Evolutionary conservation across 202 grass and related monocot species (phyloP), one percentile per base, ranked within the genome.

Genomic region (Saccharum hybrid): DNA sequence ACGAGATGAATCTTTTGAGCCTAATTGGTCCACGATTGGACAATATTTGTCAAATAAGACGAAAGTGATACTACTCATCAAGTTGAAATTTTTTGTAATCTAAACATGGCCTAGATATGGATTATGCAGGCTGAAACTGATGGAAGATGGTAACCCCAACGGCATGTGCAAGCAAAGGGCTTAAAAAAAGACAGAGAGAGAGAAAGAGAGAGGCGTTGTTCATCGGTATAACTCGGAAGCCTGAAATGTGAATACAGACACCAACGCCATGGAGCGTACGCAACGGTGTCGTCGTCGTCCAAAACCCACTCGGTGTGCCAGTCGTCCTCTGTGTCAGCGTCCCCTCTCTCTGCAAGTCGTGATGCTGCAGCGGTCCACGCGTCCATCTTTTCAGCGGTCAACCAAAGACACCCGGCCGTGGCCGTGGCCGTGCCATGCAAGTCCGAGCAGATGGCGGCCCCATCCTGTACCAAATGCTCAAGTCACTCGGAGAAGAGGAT

Each of bases 321-420:
- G 5, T 40, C 40, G 40, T 15, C 13, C 14, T 39, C 21, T 10
- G 2, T 42, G 31, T 57, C 77, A 38, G 1, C 46, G 46, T 80
- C 77, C 38, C 46, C 15, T 39, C 18, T 63, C 57, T 23, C 9
- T 18, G 28, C 34, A 4, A 37, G 6, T 67, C 65, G 11, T 39
- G 9, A 14, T 39, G 60, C 42, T 0, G 81, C 1, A 9, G 21
- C 37, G 15, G 60, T 74, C 69, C 30, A 31, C 1, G 30, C 33
- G 33, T 34, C 33, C 74, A 56, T 46, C 10, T 33, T 83, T 75
- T 57, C 71, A 56, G 71, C 71, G 62, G 81, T 83, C 72, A 54
- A 68, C 33, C 22, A 57, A 41, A 11, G n/a, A 65, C 70, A 2
- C 33, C 73, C n/a, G n/a, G n/a, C n/a, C 33, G 10, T 8, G 51